A percentile compares a stretch with the other conserved stretches of the same genome.
These are phyloP conservation scores for Trifolium dubium DNA, from an alignment of 306 rosid species.

Conservation along the genomic window DNA sequence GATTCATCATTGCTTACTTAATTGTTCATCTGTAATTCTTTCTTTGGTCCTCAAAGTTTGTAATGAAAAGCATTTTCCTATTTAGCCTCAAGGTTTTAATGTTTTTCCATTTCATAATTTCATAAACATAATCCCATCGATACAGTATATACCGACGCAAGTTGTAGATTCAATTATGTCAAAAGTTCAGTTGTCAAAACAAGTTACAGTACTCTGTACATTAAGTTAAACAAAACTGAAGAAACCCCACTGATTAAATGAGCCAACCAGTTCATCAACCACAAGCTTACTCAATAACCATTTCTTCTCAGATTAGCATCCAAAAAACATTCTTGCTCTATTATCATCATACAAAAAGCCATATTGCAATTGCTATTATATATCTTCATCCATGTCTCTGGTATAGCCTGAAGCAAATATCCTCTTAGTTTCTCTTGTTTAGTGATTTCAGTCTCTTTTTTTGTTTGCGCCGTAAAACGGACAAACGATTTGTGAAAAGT, in stretches of 20 bases:
- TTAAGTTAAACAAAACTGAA: neutral
- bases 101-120: neutral
- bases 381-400: neutral
- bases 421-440: too few species aligned
- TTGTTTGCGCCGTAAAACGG: too few species aligned
- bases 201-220: neutral
- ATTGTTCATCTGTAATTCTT: conserved; percentile 29
- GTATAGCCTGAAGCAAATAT: too few species aligned
- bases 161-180: neutral
- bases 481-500: too few species aligned
- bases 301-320: neutral
- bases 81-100: neutral
- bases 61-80: neutral
- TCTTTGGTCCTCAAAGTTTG: conserved; percentile 2
- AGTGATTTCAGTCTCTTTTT: too few species aligned
- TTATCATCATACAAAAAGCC: neutral
- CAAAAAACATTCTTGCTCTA: neutral
- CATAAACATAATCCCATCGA: neutral
- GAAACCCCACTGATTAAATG: neutral
- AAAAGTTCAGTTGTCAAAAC: neutral
- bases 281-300: too few species aligned
- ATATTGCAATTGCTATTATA: neutral
- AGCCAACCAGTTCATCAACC: too few species aligned
- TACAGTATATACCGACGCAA: neutral
- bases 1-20: neutral